Evolutionary conservation across 306 rosid species (phyloP), one percentile per base, ranked within the genome.

Genomic region (Quercus mongolica): DNA sequence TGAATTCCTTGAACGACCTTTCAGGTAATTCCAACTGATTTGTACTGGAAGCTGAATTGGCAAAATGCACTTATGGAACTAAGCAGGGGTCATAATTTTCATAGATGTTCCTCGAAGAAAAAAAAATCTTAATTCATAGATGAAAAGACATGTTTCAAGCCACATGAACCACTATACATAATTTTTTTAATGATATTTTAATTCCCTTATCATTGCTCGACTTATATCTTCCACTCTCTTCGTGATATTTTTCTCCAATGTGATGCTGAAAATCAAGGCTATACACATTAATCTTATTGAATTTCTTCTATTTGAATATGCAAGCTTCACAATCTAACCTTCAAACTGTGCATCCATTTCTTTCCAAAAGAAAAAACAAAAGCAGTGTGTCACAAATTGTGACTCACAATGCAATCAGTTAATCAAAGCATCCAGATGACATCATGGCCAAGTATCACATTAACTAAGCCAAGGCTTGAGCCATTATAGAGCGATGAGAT

Each of bases 401-500:
- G n/a, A n/a, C n/a, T 6, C 69, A 76, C 17, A 72, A 63, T 38
- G 44, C 35, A 71, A 71, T 11, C 19, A 51, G 25, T 38, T 44
- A 9, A 57, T 51, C 18, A 63, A 54, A 74, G n/a, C 46, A 71
- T 38, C 69, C 73, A 73, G 18, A 38, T 77, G 41, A 33, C 64
- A 28, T 69, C 78, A 64, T 76, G 30, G 38, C 75, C 78, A 74
- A 69, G 76, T 78, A 72, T 69, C 71, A 57, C 54, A 56, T 35
- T 28, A 56, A 80, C 82, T 84, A 89, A 20, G 91, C 68, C 87
- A 89, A 69, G 84, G 96, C 98, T 86, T 87, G 78, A 61, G 97
- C 92, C 86, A 94, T 91, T 73, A 82, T 75, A 41, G 95, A 88
- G 46, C 94, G 97, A 83, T 86, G 71, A 10, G 94, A 90, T 71